Conservation (phyloP, 495 filamentous ascomycete species). For the Annulohypoxylon stygium region DNA sequence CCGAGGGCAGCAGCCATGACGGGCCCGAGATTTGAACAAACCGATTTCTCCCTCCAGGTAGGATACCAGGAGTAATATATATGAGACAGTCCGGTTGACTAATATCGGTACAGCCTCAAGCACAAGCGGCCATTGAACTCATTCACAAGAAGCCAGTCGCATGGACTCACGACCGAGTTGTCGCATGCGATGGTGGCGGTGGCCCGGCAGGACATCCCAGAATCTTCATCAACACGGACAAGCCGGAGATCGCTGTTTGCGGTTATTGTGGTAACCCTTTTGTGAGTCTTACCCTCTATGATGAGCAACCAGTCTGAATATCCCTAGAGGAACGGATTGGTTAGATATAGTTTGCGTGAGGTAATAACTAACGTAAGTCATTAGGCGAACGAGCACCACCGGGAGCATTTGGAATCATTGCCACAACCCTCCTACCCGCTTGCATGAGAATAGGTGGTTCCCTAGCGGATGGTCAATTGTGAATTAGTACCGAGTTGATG, state of each 20-base stretch:
- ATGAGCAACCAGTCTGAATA: not conserved
- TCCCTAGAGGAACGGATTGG: not conserved
- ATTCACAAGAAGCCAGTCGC: conserved; percentile 95
- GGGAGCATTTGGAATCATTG: conserved; percentile 81
- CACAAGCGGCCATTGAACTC: conserved; percentile 90
- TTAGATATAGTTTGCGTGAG: conserved; percentile 1
- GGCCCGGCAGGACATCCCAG: conserved; percentile 91
- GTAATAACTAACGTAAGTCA: conserved; percentile 35
- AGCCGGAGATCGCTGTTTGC: conserved; percentile 91
- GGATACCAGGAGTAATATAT: conserved; percentile 44
- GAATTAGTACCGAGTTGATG: conserved; percentile 5
- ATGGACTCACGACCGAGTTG: conserved; percentile 85
- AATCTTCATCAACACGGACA: conserved; percentile 98
- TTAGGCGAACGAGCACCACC: conserved; percentile 90
- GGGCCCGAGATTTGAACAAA: conserved; percentile 97
- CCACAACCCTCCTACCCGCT: conserved; percentile 84
- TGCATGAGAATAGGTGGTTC: conserved; percentile 38
- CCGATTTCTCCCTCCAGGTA: conserved; percentile 90
- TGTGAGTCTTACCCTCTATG: conserved; percentile 68
- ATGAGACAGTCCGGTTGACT: conserved; percentile 8
- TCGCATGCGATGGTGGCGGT: conserved; percentile 93
- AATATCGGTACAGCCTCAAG: conserved; percentile 75
- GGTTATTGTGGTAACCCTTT: conserved; percentile 96
- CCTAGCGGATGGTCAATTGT: not conserved
- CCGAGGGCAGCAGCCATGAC: conserved; percentile 85